Evolutionary conservation across 2,329 filamentous ascomycete genomes (phyloP).

Genomic region (Trichoderma sp.): DNA sequence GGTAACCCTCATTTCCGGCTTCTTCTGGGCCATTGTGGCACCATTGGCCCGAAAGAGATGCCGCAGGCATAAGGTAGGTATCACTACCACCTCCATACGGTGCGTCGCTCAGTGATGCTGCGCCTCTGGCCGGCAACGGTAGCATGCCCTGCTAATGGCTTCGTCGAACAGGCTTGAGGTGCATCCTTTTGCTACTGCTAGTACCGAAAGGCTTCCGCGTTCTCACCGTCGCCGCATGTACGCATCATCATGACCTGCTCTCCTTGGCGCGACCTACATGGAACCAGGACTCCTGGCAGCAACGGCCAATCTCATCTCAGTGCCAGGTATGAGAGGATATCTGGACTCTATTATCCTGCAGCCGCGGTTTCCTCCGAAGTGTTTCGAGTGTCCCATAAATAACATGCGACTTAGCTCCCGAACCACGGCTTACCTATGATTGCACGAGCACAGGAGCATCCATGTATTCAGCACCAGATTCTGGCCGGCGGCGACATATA

Average conservation of each 20-base stretch:
- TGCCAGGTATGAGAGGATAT: no score
- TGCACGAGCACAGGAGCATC: neutral
- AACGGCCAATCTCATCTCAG: no score
- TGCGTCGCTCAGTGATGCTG: slow-evolving; percentile 5
- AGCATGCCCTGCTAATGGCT: slow-evolving; percentile 11
- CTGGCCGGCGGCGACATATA: slow-evolving; percentile 16
- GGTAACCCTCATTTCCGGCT: neutral
- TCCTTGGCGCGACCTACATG: no score
- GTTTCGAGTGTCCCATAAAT: slow-evolving; percentile 16
- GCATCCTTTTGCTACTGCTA: neutral
- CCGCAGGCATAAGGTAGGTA: neutral
- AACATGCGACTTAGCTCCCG: neutral
- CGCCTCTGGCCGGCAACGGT: slow-evolving; percentile 13
- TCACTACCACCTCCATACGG: neutral
- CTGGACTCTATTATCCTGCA: neutral
- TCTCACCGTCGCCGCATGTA: no score
- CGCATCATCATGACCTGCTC: no score
- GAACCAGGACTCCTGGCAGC: no score
- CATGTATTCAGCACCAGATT: neutral
- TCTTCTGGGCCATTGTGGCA: neutral
- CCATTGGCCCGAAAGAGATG: neutral
- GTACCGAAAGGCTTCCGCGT: no score
- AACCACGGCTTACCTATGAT: neutral
- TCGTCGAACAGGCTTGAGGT: neutral
- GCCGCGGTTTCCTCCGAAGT: slow-evolving; percentile 12